These are phyloP conservation scores for Meredithiella fracta DNA, from an alignment of 2,329 filamentous ascomycete species.

Conservation along the genomic window DNA sequence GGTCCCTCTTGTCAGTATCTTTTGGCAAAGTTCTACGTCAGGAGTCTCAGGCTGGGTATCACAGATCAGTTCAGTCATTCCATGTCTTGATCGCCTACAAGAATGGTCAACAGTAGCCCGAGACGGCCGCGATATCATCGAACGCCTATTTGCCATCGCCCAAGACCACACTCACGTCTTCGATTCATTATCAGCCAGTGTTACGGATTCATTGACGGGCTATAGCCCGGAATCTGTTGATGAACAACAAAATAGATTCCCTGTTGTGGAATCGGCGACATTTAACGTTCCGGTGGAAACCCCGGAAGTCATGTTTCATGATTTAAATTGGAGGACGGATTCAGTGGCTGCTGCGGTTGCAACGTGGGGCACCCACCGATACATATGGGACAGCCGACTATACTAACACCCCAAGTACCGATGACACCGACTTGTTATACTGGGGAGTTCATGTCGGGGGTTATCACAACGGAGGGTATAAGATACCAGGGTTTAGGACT, in stretches of 20 bases:
- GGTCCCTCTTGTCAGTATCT: constrained; percentile 60
- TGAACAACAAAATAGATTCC: not conserved
- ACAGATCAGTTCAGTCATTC: constrained; percentile 41
- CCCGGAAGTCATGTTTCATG: not conserved
- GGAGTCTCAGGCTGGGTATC: constrained; percentile 35
- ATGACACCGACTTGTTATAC: too few species aligned
- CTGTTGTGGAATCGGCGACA: not conserved
- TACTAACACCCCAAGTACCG: not conserved
- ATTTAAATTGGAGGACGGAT: not conserved
- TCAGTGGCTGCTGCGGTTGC: too few species aligned
- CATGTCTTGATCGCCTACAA: constrained; percentile 46
- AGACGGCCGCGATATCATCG: constrained; percentile 1
- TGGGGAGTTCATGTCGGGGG: too few species aligned
- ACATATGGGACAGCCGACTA: not conserved
- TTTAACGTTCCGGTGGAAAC: not conserved
- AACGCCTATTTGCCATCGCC: not conserved
- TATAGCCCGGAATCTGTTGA: not conserved
- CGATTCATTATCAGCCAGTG: constrained; percentile 1
- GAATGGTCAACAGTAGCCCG: constrained; percentile 33
- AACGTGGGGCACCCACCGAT: too few species aligned
- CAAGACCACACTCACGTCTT: not conserved
- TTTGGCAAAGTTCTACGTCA: constrained; percentile 44
- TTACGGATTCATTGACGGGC: not conserved
- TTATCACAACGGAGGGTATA: too few species aligned
- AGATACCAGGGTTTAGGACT: too few species aligned